Evolutionary conservation across 2,329 filamentous ascomycete genomes (phyloP), one percentile per base, ranked within the genome.

Genomic region (Colletotrichum lini): DNA sequence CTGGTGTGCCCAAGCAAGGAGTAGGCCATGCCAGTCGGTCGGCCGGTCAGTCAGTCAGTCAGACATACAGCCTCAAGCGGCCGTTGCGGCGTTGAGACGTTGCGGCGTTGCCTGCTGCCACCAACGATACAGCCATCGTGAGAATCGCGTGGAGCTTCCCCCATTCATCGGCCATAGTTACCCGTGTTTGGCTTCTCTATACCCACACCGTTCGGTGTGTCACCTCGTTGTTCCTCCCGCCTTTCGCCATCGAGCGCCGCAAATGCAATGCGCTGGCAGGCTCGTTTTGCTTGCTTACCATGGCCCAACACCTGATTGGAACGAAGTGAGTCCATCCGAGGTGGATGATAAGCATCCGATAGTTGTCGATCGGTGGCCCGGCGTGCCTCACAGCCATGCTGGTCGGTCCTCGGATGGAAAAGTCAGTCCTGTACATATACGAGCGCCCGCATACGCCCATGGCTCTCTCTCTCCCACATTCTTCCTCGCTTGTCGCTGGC

Each of bases 221-320:
- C 35, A 38, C 35, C 35, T 38, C 9, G 35, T 10, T 10, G 0
- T 10, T 9, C 35, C 35, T 38, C 8, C 38, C 38, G 35, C 47
- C 65, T 53, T 59, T 64, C 53, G 40, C 69, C 68, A 56, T 69
- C 23, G 69, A 72, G 57, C 58, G 69, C 69, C 69, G 40, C 18
- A 44, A 35, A 35, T 9, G 35, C 35, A 9, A 59, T 69, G 65
- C 69, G 65, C 40, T 64, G 59, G 52, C 47, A 72, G 59, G 47
- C 23, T 26, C 12, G n/a, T 70, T 58, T 53, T 44, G 15, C 12
- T 26, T 40, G 23, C 69, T 69, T 13, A 44, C 38, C 59, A 58
- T 68, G 8, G 10, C 16, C 4, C 21, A 16, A 1, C 52, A 1
- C 35, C 26, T 59, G 58, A 63, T 49, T 68, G 56, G 67, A 12